A percentile compares a stretch with the other conserved stretches of the same genome.
Conservation (phyloP, 176 grass and related monocot genomes). For the Musa acuminata region DNA sequence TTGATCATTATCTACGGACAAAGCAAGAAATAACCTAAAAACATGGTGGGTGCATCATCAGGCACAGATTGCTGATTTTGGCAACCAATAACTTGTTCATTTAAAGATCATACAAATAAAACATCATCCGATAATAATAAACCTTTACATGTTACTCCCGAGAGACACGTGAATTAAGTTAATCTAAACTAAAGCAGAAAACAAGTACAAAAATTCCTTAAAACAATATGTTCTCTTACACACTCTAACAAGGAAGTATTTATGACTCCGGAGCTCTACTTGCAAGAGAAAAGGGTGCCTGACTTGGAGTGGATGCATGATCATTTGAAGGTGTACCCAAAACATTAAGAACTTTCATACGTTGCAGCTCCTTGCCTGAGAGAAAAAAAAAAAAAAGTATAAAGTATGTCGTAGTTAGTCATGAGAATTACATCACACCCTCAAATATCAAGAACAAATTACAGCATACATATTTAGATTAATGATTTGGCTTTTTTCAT, state of each 20-base stretch:
- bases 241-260: not conserved
- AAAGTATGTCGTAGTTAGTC: not conserved
- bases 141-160: no score
- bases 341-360: slow-evolving; percentile 70
- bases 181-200: not conserved
- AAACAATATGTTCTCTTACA: not conserved
- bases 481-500: not conserved
- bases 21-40: no score
- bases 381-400: not conserved
- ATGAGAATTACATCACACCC: not conserved
- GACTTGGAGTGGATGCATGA: not conserved
- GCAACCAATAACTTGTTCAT: not conserved
- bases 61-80: not conserved
- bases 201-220: not conserved
- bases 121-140: not conserved
- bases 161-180: not conserved
- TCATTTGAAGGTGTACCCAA: slow-evolving; percentile 51
- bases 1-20: no score
- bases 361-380: slow-evolving; percentile 58
- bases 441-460: no score
- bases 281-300: not conserved
- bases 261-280: not conserved
- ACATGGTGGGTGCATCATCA: not conserved
- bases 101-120: not conserved
- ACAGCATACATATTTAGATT: not conserved